These are phyloP conservation scores for Gaeumannomyces tritici DNA, from an alignment of 2,329 filamentous ascomycete genomes.

Conservation along the genomic window DNA sequence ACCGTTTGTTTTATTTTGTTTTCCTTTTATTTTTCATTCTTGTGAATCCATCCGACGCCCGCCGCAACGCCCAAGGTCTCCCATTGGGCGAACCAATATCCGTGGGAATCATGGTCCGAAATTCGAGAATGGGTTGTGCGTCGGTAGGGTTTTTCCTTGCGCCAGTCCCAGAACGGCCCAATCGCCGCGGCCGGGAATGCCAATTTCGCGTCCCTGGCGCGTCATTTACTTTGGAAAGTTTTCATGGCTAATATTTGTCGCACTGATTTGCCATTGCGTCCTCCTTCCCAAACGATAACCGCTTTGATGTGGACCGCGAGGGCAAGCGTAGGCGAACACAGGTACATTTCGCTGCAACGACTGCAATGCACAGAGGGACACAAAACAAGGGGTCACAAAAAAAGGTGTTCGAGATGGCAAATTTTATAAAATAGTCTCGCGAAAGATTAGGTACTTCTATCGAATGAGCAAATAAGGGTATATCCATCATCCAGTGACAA, in stretches of 20 bases:
- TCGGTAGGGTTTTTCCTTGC: background rate
- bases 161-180: background rate
- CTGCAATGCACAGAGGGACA: too few species aligned
- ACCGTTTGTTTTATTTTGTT: background rate
- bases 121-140: background rate
- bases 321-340: too few species aligned
- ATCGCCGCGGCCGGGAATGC: background rate
- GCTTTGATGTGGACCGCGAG: background rate
- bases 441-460: background rate
- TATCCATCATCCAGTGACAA: slow-evolving; percentile 8
- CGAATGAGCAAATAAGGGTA: slow-evolving; percentile 1
- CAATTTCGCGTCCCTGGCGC: background rate
- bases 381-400: too few species aligned
- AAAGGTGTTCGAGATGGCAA: too few species aligned
- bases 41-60: background rate
- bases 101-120: background rate
- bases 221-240: background rate
- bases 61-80: too few species aligned
- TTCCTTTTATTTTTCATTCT: background rate
- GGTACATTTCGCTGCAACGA: too few species aligned
- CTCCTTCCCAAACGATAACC: background rate
- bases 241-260: background rate
- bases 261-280: background rate
- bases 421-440: background rate
- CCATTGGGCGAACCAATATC: background rate